A percentile compares a stretch with the other conserved stretches of the same genome.
Conservation (phyloP, 2,329 filamentous ascomycete species). For the Diaporthe sp. region DNA sequence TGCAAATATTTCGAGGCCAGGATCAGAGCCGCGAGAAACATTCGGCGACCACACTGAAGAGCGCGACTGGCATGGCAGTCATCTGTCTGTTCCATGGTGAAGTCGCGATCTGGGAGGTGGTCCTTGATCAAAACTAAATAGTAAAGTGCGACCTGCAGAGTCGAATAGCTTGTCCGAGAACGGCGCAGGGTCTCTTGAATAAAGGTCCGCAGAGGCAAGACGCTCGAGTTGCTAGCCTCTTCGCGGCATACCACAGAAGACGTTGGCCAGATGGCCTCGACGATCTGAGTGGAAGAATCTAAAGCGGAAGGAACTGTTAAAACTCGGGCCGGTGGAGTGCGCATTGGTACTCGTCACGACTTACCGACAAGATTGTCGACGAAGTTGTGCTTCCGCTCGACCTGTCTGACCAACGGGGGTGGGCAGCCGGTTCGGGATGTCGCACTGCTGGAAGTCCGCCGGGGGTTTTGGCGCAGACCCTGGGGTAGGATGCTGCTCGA, state of each 20-base stretch:
- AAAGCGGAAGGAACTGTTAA: constrained; percentile 50
- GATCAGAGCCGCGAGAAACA: constrained; percentile 96
- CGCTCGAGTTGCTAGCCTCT: constrained; percentile 80
- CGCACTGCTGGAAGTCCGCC: constrained; percentile 68
- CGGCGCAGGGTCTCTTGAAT: constrained; percentile 97
- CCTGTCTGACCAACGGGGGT: constrained; percentile 85
- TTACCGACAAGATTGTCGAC: constrained; percentile 98
- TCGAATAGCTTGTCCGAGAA: constrained; percentile 97
- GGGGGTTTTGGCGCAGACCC: constrained; percentile 76
- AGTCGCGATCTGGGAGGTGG: constrained; percentile 85
- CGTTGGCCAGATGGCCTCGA: constrained; percentile 96
- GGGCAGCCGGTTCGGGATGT: constrained; percentile 73
- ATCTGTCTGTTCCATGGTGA: constrained; percentile 86
- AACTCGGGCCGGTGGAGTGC: constrained; percentile 41
- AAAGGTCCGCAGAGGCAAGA: constrained; percentile 92
- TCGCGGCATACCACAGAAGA: constrained; percentile 84
- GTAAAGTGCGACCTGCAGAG: constrained; percentile 95
- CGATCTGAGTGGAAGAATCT: constrained; percentile 98
- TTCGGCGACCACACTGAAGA: constrained; percentile 94
- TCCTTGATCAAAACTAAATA: constrained; percentile 96
- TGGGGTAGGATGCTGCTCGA: constrained; percentile 60
- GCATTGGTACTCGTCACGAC: constrained; percentile 55
- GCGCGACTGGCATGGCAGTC: constrained; percentile 81
- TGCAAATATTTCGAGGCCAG: constrained; percentile 98
- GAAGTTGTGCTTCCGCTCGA: constrained; percentile 93